Evolutionary conservation across 306 rosid genomes (phyloP), one percentile per base, ranked within the genome.

Genomic region (Inga laurina): DNA sequence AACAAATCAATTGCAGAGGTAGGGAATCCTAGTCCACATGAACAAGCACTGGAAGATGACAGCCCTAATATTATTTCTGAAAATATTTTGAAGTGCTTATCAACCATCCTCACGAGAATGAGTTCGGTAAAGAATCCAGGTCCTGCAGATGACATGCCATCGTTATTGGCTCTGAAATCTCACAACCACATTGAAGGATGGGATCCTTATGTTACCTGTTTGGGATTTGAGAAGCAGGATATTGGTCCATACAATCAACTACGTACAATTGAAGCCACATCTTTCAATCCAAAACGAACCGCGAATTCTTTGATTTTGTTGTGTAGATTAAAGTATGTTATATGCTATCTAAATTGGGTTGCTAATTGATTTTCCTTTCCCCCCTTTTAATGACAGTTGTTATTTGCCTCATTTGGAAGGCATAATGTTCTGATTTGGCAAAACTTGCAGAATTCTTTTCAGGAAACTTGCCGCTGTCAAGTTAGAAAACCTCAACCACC

Each of bases 401-500:
- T 34, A 45, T 72, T 59, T 77, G 82, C 49, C 51, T 61, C 52
- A 80, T 35, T 68, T 45, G 71, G 35, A 62, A 74, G 54, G 78
- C 43, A 19, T 11, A 80, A 5, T 46, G 37, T 46, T 80, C 71
- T 76, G 74, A 35, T 90, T 72, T 76, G 76, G 70, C 37, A 43
- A 83, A 87, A 61, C 81, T 66, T 87, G 85, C 93, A 96, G 99
- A 84, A 81, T 92, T 80, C 93, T 94, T 37, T 84, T 92, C 2
- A 89, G 94, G 83, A 94, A 91, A 90, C 91, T 96, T 82, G 92
- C 92, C 59, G 84, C 94, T 44, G 97, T 89, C 84, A 91, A 89
- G 82, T 84, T 96, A 72, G 87, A 88, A 80, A 85, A 72, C 56
- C 99, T 91, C 77, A 87, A 83, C 22, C 97, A 91, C 83, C 99